phyloP scores from a whole-genome alignment of 805 yeast genomes.

The Ogataea sp. region DNA sequence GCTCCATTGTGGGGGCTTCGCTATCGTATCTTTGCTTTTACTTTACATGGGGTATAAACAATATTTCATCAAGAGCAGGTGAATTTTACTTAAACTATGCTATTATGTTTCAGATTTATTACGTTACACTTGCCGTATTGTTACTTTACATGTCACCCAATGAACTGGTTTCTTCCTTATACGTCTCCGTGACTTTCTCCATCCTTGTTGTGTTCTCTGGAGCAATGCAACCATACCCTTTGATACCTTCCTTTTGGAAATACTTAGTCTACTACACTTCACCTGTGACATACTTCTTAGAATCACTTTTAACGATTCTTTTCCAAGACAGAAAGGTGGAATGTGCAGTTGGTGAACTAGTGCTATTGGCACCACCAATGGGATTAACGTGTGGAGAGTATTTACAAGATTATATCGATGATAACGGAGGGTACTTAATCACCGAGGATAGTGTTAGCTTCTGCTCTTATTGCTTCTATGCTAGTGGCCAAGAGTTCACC shows the following conservation, averaged over 20 bases:
- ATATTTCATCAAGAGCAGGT: slow-evolving; percentile 26
- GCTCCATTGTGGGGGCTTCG: slow-evolving; percentile 39
- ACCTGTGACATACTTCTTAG: slow-evolving; percentile 41
- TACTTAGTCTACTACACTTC: slow-evolving; percentile 34
- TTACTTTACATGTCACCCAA: slow-evolving; percentile 36
- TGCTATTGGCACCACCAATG: slow-evolving; percentile 30
- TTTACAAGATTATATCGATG: slow-evolving; percentile 25
- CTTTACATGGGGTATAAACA: slow-evolving; percentile 36
- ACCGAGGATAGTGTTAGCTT: slow-evolving; percentile 16
- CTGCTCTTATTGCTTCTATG: slow-evolving; percentile 17
- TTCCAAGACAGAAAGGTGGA: slow-evolving; percentile 30
- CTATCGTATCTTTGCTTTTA: slow-evolving; percentile 36
- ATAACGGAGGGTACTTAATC: slow-evolving; percentile 39
- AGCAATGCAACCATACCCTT: slow-evolving; percentile 33
- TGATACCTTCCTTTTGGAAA: slow-evolving; percentile 43
- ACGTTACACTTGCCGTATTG: slow-evolving; percentile 28
- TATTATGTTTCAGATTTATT: slow-evolving; percentile 22
- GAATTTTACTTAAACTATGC: slow-evolving; percentile 25
- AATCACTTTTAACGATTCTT: slow-evolving; percentile 30
- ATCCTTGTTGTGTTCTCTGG: slow-evolving; percentile 29
- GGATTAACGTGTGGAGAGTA: slow-evolving; percentile 45
- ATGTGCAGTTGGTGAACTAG: slow-evolving; percentile 30
- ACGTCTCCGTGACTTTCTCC: slow-evolving; percentile 29
- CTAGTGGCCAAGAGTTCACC: slow-evolving; percentile 14
- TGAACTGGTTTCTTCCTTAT: slow-evolving; percentile 33